Percentiles rank a stretch among this genome's conserved stretches.
Evolutionary conservation across 495 filamentous ascomycete genomes (phyloP).

Genomic region (Aspergillus diversus): DNA sequence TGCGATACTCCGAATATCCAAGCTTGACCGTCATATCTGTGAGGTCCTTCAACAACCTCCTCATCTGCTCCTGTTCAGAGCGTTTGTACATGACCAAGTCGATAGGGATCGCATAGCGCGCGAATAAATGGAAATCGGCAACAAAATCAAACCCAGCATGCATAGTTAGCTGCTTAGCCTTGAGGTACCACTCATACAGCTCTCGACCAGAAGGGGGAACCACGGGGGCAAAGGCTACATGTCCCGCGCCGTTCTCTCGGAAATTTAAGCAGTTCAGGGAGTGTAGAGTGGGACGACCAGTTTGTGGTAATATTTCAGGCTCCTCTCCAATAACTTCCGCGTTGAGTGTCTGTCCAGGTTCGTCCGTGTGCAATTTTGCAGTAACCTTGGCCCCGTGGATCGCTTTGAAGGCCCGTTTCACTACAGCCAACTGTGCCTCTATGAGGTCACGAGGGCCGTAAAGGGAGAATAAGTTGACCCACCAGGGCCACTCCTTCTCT

Average conservation of each 20-base stretch:
- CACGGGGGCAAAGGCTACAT: not conserved
- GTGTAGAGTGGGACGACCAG: not conserved
- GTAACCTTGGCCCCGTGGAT: not conserved
- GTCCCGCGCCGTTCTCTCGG: not conserved
- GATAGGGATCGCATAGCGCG: slow-evolving; percentile 9
- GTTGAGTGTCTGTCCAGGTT: not conserved
- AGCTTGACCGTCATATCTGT: slow-evolving; percentile 14
- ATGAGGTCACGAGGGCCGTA: not conserved
- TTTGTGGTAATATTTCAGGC: not conserved
- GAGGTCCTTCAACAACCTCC: not conserved
- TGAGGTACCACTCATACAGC: slow-evolving; percentile 9
- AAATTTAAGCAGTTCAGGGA: not conserved
- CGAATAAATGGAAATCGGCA: slow-evolving; percentile 7
- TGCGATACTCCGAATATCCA: slow-evolving; percentile 19
- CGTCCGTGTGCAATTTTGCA: not conserved
- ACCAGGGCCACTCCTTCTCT: not conserved
- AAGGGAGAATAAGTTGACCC: not conserved
- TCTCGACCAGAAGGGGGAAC: not conserved
- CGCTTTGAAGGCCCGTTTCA: not conserved
- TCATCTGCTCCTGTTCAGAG: slow-evolving; percentile 9
- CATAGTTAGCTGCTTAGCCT: slow-evolving; percentile 10
- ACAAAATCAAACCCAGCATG: slow-evolving; percentile 10
- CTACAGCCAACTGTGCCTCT: not conserved
- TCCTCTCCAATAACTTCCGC: not conserved
- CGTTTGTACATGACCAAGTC: slow-evolving; percentile 10